Conservation (phyloP, 202 grass and related monocot genomes). For the Elaeis oleifera region DNA sequence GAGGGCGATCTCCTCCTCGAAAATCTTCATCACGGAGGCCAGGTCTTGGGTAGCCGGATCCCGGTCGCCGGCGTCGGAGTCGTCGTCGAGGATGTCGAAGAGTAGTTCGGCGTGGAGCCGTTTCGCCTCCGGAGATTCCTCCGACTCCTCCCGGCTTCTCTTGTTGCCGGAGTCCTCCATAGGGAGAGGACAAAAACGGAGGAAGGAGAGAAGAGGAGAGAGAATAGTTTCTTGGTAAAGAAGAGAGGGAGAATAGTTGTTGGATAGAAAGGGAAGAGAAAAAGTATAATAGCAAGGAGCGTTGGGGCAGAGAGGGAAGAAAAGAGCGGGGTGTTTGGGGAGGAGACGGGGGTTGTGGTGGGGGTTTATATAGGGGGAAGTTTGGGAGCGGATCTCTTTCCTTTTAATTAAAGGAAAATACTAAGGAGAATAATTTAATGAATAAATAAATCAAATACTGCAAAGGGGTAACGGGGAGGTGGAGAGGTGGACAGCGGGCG, state of each 20-base stretch:
- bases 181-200: background rate
- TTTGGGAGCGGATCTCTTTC: background rate
- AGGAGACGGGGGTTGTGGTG: background rate
- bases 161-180: constrained; percentile 7
- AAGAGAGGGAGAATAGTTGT: background rate
- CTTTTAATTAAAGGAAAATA: constrained; percentile 10
- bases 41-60: constrained; percentile 5
- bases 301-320: background rate
- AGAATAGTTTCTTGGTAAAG: background rate
- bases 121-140: background rate
- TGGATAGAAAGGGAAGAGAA: no score
- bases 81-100: constrained; percentile 9
- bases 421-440: background rate
- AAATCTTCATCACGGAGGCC: constrained; percentile 27
- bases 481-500: background rate
- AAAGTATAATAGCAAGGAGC: no score
- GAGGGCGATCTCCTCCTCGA: constrained; percentile 28
- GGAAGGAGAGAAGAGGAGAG: background rate
- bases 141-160: constrained; percentile 3
- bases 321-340: constrained; percentile 17
- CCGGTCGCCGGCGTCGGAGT: background rate
- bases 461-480: constrained; percentile 7
- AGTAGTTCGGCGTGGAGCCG: background rate
- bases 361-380: constrained; percentile 14
- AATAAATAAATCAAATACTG: constrained; percentile 10